phyloP scores from a whole-genome alignment of 441 rosid genomes.

The Caryocar brasiliense region DNA sequence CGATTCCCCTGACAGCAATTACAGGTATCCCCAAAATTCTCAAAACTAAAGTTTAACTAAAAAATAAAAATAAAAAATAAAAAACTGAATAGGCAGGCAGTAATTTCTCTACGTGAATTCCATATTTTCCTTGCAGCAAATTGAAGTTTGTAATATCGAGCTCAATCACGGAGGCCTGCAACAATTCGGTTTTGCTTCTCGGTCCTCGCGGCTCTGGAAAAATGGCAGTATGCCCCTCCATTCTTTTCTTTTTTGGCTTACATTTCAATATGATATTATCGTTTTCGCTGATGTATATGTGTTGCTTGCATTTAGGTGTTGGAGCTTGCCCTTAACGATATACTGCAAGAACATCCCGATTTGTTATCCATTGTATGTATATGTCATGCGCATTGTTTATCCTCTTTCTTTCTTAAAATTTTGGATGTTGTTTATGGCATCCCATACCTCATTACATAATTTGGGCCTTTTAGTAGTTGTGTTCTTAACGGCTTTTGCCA shows the following conservation, averaged over 20 bases:
- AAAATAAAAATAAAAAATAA: no score
- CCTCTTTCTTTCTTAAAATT: neutral
- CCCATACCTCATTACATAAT: no score
- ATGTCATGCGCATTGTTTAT: neutral
- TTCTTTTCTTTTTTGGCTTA: neutral
- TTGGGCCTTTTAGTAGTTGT: no score
- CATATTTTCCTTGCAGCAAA: slow-evolving; percentile 59
- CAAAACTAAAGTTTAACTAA: no score
- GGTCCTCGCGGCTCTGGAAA: slow-evolving; percentile 98
- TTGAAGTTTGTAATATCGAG: slow-evolving; percentile 65
- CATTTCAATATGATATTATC: neutral
- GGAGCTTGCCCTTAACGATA: slow-evolving; percentile 70
- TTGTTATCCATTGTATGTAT: slow-evolving; percentile 58
- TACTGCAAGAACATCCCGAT: slow-evolving; percentile 61
- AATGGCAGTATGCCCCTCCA: slow-evolving; percentile 40
- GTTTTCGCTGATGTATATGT: neutral
- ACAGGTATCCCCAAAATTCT: slow-evolving; percentile 49
- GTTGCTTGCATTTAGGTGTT: slow-evolving; percentile 40
- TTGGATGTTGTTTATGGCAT: neutral
- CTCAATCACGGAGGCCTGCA: slow-evolving; percentile 74
- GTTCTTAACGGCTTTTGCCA: no score
- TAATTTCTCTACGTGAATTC: no score
- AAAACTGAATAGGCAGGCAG: no score
- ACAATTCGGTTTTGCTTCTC: slow-evolving; percentile 82
- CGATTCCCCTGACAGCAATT: slow-evolving; percentile 63